A percentile compares a stretch with the other conserved stretches of the same genome.
phyloP scores from a whole-genome alignment of 306 rosid genomes.

The Boehmeria nivea region DNA sequence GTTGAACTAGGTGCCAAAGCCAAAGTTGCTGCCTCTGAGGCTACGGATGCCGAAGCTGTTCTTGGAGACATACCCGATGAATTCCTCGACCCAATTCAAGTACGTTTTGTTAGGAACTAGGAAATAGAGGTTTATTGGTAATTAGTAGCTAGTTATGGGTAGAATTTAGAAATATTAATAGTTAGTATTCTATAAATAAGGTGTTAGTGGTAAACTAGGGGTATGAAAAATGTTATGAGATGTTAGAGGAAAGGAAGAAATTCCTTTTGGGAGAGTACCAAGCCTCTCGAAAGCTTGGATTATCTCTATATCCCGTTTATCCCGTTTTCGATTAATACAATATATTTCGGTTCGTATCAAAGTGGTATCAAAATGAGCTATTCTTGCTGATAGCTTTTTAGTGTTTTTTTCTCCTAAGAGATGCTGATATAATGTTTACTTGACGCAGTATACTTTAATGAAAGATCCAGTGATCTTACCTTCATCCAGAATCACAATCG shows the following conservation, averaged over 20 bases:
- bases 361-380: no score
- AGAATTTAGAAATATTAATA: no score
- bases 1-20: conserved; percentile 82
- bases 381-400: neutral
- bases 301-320: neutral
- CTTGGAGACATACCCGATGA: conserved; percentile 99
- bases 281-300: no score
- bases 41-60: conserved; percentile 87
- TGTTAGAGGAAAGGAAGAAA: no score
- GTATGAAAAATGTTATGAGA: no score
- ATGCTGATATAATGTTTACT: neutral
- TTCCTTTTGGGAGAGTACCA: no score
- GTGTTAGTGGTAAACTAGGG: no score
- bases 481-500: conserved; percentile 84
- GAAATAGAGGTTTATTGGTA: no score
- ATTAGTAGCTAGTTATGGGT: no score
- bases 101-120: conserved; percentile 22
- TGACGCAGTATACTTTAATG: conserved; percentile 87
- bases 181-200: no score
- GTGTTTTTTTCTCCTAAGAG: no score
- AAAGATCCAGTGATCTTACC: conserved; percentile 99
- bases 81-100: conserved; percentile 99
- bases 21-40: conserved; percentile 86
- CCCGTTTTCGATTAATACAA: neutral
- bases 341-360: no score